Evolutionary conservation across 805 yeast genomes (phyloP).

Genomic region (Metschnikowia noctiluminum): DNA sequence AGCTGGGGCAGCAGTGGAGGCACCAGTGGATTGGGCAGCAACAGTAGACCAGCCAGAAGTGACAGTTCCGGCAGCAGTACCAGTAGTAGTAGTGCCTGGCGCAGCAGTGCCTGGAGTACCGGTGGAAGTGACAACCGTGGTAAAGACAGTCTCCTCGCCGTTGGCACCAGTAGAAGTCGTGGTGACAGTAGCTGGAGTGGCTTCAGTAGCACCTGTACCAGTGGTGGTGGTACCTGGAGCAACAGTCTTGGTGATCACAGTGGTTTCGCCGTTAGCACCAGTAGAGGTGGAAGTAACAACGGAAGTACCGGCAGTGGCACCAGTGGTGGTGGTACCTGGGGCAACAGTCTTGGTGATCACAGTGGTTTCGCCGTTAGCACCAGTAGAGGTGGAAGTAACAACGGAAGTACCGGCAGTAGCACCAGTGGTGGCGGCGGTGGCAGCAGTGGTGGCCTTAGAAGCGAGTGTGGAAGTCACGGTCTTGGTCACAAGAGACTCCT

Average conservation of each 20-base stretch:
- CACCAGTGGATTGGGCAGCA: background rate
- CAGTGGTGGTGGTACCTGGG: background rate
- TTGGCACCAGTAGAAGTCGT: background rate
- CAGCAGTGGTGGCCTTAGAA: background rate
- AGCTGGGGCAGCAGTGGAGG: conserved; percentile 1
- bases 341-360: background rate
- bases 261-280: background rate
- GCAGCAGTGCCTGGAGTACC: background rate
- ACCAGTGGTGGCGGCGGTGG: background rate
- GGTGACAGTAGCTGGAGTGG: too few species aligned
- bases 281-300: too few species aligned
- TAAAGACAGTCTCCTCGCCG: background rate
- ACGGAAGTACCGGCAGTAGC: background rate
- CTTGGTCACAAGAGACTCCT: background rate
- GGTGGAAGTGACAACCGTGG: background rate
- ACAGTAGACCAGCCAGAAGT: background rate
- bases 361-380: background rate
- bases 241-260: background rate
- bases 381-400: background rate
- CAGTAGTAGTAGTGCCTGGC: background rate
- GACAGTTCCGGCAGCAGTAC: background rate
- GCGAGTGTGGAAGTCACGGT: background rate
- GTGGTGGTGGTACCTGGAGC: background rate
- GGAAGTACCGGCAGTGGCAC: background rate
- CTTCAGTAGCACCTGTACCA: too few species aligned